Conservation (phyloP, 495 filamentous ascomycete species). For the Aspergillus conjunctus region DNA sequence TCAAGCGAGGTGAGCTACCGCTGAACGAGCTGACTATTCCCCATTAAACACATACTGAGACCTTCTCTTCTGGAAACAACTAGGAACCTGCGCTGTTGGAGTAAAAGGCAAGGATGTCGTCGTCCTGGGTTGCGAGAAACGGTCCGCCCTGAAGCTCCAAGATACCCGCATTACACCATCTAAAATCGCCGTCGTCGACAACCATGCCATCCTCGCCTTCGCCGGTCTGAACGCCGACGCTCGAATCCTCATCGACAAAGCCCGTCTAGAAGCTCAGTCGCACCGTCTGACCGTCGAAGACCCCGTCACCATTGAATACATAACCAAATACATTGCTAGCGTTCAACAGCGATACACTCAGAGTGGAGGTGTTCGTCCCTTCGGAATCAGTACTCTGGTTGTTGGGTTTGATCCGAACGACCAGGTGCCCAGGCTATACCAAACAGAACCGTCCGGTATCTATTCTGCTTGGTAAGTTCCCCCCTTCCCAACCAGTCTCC, state of each 20-base stretch:
- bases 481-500: background rate
- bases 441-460: conserved; percentile 97
- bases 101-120: conserved; percentile 95
- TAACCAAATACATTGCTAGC: conserved; percentile 96
- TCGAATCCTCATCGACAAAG: conserved; percentile 95
- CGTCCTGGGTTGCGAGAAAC: conserved; percentile 96
- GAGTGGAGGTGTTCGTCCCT: conserved; percentile 94
- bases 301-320: conserved; percentile 96
- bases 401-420: conserved; percentile 96
- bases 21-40: background rate
- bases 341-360: conserved; percentile 99
- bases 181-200: conserved; percentile 93
- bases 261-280: conserved; percentile 92
- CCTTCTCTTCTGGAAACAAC: background rate
- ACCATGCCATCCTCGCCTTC: conserved; percentile 94
- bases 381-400: conserved; percentile 95
- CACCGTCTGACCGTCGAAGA: conserved; percentile 98
- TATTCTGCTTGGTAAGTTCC: conserved; percentile 88
- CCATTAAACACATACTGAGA: background rate
- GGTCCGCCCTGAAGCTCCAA: conserved; percentile 98
- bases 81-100: conserved; percentile 95
- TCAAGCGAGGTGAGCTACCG: conserved; percentile 79
- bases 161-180: conserved; percentile 98
- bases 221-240: conserved; percentile 97
- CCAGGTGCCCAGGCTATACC: conserved; percentile 83